Base-by-base conservation (phyloP, 768 basidiomycete genomes). In the Amanita rubescens region DNA sequence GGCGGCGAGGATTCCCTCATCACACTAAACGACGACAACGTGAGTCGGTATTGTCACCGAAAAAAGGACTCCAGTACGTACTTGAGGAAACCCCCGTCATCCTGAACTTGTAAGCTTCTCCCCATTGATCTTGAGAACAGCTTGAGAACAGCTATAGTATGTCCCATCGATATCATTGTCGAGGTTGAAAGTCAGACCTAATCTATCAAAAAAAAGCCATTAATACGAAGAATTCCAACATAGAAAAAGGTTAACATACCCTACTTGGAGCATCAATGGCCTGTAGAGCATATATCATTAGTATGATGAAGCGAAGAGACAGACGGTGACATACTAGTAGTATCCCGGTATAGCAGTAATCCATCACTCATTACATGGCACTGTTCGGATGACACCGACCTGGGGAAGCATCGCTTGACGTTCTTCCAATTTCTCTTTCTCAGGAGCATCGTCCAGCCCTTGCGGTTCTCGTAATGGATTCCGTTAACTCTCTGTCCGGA, bases 221-320 rank as follows among this genome's bases (percentile, higher is more conserved):
- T 64, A 32, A 57, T 44, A 53, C 15, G 50, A 52, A 15, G 43
- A 53, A 14, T 27, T 3, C n/a, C 20, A 49, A 42, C 14, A 54
- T 24, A 20, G n/a, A n/a, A 45, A 3, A 32, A 20, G 24, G 30
- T 12, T 33, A 20, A 71, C 87, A 67, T 66, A 94, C 91, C 94
- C 95, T 51, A 99, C 91, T 80, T 99, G 96, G 75, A 99, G 93
- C 96, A 99, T 99, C 0, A 94, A 95, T 2, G 93, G 91, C 58
- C 93, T 94, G 59, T 11, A 37, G 37, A 11, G 27, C 27, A 27
- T 51, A 54, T 35, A 30, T 51, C 19, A 20, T 25, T 20, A 34
- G 43, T 33, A 41, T n/a, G n/a, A 3, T 14, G n/a, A 32, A 1
- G n/a, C 10, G 52, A 35, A 20, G 38, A 9, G 43, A 19, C 20